A percentile compares a stretch with the other conserved stretches of the same genome.
Conservation (phyloP, 2,329 filamentous ascomycete genomes). For the Neopestalotiopsis sp. region DNA sequence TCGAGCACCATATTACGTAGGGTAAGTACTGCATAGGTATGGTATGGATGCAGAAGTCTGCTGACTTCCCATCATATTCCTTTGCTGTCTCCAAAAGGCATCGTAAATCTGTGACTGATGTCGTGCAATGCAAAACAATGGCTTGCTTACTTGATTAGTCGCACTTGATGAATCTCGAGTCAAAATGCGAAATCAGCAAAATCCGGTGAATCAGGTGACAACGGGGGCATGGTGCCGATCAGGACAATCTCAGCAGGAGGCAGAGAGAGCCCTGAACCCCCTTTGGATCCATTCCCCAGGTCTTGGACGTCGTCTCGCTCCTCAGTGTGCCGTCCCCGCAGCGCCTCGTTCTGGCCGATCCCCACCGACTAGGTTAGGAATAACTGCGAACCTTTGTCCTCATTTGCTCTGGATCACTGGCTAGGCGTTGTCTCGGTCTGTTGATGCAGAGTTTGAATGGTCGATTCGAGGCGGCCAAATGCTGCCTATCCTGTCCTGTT, state of each 20-base stretch:
- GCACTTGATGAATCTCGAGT: neutral
- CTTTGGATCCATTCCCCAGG: constrained; percentile 16
- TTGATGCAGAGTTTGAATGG: constrained; percentile 9
- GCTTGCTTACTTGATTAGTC: neutral
- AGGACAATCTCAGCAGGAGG: neutral
- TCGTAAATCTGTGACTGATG: too few species aligned
- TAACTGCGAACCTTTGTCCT: constrained; percentile 3
- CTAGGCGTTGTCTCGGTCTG: constrained; percentile 18
- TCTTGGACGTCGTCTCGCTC: constrained; percentile 12
- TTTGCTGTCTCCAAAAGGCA: too few species aligned
- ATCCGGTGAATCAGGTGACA: constrained; percentile 5
- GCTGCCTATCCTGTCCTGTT: neutral
- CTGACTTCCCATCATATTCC: too few species aligned
- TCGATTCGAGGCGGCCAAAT: constrained; percentile 2
- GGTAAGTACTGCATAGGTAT: neutral
- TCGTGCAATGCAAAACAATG: too few species aligned
- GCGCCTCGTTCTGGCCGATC: constrained; percentile 14
- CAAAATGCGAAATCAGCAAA: neutral
- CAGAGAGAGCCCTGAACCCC: neutral
- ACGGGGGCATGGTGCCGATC: neutral
- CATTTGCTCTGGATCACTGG: constrained; percentile 15
- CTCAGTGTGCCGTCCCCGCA: constrained; percentile 6
- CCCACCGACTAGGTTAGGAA: constrained; percentile 5
- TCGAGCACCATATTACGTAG: neutral
- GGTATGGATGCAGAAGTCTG: neutral